phyloP scores from a whole-genome alignment of 192 early-diverging fungal species.

The Podila horticola region DNA sequence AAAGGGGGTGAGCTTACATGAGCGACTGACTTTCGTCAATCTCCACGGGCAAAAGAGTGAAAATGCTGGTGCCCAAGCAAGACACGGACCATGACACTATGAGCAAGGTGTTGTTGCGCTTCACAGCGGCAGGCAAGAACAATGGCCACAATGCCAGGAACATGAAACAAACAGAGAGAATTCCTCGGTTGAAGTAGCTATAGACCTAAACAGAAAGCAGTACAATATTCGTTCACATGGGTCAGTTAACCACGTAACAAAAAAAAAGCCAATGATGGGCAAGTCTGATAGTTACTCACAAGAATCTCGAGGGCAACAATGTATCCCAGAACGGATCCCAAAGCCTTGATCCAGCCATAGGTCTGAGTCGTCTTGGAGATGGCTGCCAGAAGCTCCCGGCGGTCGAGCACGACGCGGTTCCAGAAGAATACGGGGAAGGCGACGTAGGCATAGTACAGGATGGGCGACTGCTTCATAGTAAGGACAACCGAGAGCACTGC shows the following conservation, averaged over 20 bases:
- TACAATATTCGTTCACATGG: neutral
- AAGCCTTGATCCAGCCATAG: slow-evolving; percentile 30
- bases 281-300: slow-evolving; percentile 57
- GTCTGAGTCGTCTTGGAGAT: slow-evolving; percentile 24
- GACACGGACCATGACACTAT: slow-evolving; percentile 71
- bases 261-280: neutral
- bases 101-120: slow-evolving; percentile 56
- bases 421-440: slow-evolving; percentile 91
- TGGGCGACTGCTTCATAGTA: slow-evolving; percentile 79
- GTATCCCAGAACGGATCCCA: slow-evolving; percentile 62
- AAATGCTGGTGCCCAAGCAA: slow-evolving; percentile 81
- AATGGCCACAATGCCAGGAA: slow-evolving; percentile 77
- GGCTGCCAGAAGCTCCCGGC: slow-evolving; percentile 27
- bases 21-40: slow-evolving; percentile 76
- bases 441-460: slow-evolving; percentile 89
- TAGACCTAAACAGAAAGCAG: slow-evolving; percentile 63
- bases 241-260: neutral
- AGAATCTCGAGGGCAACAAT: slow-evolving; percentile 79
- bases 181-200: slow-evolving; percentile 85
- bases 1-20: slow-evolving; percentile 58
- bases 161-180: slow-evolving; percentile 72
- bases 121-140: slow-evolving; percentile 61
- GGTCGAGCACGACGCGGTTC: slow-evolving; percentile 65
- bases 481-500: slow-evolving; percentile 66
- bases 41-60: slow-evolving; percentile 91